A percentile compares a stretch with the other conserved stretches of the same genome.
Conservation (phyloP, 2,329 filamentous ascomycete species). For the Pseudocercospora macadamiae region DNA sequence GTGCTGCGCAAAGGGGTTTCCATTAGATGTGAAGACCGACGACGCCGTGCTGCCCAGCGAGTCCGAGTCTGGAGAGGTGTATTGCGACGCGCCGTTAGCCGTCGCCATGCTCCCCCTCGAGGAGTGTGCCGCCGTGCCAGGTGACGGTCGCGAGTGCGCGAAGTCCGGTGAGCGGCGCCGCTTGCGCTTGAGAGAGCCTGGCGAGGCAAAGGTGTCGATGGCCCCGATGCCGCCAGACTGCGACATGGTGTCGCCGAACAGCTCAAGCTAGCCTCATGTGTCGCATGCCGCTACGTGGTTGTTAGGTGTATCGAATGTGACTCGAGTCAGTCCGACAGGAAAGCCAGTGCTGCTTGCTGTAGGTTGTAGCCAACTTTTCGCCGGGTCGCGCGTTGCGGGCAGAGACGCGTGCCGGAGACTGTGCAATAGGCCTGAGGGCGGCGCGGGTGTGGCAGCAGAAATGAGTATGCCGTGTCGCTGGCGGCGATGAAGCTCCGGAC, state of each 20-base stretch:
- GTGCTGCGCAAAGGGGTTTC: constrained; percentile 57
- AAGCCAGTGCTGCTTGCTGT: not conserved
- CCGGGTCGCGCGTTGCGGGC: constrained; percentile 2
- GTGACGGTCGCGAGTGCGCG: constrained; percentile 19
- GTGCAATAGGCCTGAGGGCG: not conserved
- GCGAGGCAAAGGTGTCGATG: constrained; percentile 26
- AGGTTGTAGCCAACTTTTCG: constrained; percentile 23
- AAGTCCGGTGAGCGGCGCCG: constrained; percentile 21
- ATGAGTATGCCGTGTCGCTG: constrained; percentile 13
- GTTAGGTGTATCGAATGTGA: constrained; percentile 5
- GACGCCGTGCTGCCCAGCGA: constrained; percentile 72
- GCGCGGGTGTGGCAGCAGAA: not conserved
- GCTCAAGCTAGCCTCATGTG: constrained; percentile 25
- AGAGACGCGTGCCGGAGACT: constrained; percentile 9
- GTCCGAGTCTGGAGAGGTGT: constrained; percentile 39
- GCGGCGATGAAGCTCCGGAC: constrained; percentile 9
- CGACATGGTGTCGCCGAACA: constrained; percentile 35
- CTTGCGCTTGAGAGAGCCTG: constrained; percentile 36
- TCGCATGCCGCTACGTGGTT: constrained; percentile 10
- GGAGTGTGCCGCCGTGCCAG: constrained; percentile 12
- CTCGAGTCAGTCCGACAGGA: not conserved
- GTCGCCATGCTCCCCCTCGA: constrained; percentile 14
- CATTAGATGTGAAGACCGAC: constrained; percentile 67
- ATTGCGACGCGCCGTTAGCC: constrained; percentile 25
- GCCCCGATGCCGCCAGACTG: constrained; percentile 31